Evolutionary conservation across 2,329 filamentous ascomycete species (phyloP).

Genomic region (Cladophialophora yegresii): DNA sequence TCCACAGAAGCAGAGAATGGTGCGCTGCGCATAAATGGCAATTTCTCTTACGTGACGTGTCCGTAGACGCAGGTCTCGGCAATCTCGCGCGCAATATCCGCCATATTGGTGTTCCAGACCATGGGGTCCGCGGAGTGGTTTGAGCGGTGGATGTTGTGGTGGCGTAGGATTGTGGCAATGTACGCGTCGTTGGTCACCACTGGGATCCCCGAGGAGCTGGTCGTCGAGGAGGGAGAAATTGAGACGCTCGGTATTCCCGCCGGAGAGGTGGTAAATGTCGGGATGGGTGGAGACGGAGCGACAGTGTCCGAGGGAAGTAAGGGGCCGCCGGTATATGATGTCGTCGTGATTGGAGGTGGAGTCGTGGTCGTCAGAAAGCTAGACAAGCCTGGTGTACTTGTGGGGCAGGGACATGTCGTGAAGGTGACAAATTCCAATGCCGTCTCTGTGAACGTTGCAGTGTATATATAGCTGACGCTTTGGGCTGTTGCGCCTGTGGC

Average conservation of each 20-base stretch:
- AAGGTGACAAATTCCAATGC: constrained; percentile 18
- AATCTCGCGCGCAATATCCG: constrained; percentile 62
- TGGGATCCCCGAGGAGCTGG: constrained; percentile 14
- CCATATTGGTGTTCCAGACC: constrained; percentile 65
- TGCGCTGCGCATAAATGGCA: too few species aligned
- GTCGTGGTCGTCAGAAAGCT: neutral
- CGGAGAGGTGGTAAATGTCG: neutral
- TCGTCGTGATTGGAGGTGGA: neutral
- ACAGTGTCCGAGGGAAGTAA: constrained; percentile 8
- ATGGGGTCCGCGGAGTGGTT: constrained; percentile 73
- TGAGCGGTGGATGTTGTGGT: constrained; percentile 82
- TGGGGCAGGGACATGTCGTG: constrained; percentile 26
- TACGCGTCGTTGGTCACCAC: constrained; percentile 30
- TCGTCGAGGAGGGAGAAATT: neutral
- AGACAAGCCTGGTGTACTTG: constrained; percentile 6
- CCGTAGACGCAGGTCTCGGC: constrained; percentile 69
- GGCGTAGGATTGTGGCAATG: constrained; percentile 51
- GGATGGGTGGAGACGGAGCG: neutral
- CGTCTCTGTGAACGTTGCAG: constrained; percentile 23
- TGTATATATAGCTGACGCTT: constrained; percentile 26
- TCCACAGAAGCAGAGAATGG: neutral
- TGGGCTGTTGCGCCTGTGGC: constrained; percentile 18
- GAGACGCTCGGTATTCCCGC: neutral
- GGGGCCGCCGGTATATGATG: neutral
- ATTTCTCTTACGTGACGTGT: constrained; percentile 71